Conservation (phyloP, 192 early-diverging fungal genomes). For the Radiomyces spectabilis region DNA sequence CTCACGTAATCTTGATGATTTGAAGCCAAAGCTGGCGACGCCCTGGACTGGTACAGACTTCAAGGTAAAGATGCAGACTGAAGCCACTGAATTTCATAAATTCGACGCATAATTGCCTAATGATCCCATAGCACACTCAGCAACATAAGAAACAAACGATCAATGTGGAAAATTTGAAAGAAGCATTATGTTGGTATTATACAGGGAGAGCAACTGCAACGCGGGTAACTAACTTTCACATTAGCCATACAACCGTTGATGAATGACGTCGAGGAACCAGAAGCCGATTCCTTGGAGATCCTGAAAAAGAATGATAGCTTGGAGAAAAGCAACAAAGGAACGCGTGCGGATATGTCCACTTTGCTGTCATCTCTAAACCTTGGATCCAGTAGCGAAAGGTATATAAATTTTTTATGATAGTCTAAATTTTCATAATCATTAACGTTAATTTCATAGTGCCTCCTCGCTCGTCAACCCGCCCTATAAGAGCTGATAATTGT, state of each 20-base stretch:
- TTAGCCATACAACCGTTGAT: not conserved
- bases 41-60: slow-evolving; percentile 17
- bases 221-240: not conserved
- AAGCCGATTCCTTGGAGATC: not conserved
- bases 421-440: too few species aligned
- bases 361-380: slow-evolving; percentile 8
- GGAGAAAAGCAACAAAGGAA: slow-evolving; percentile 1
- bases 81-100: not conserved
- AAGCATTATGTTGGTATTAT: slow-evolving; percentile 13
- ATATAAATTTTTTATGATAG: too few species aligned
- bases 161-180: slow-evolving; percentile 26
- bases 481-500: too few species aligned
- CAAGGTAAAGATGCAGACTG: slow-evolving; percentile 1
- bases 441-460: not conserved
- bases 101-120: not conserved
- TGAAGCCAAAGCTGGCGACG: slow-evolving; percentile 22
- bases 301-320: not conserved
- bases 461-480: slow-evolving; percentile 1
- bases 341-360: slow-evolving; percentile 10
- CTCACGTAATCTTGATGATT: slow-evolving; percentile 19
- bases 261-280: not conserved
- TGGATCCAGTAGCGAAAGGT: not conserved
- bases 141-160: slow-evolving; percentile 13
- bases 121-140: slow-evolving; percentile 1
- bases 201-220: not conserved